Percentiles rank a stretch among this genome's conserved stretches.
phyloP scores from a whole-genome alignment of 306 rosid genomes.

The Cotoneaster glaucophyllus region DNA sequence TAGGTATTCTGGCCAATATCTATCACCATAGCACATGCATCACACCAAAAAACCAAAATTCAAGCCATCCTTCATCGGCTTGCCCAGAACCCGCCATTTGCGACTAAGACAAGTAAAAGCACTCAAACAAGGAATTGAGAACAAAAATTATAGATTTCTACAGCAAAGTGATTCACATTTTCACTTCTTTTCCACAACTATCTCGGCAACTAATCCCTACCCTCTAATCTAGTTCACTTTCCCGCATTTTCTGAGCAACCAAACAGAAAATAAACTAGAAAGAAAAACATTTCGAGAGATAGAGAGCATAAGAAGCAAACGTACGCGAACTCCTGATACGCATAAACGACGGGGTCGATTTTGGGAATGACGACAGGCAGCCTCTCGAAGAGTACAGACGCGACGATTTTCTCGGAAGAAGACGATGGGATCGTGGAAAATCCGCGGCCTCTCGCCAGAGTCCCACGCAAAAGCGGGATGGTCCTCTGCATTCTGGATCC shows the following conservation, averaged over 20 bases:
- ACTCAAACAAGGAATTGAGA: background rate
- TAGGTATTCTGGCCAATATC: background rate
- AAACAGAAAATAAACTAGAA: background rate
- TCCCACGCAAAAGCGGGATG: slow-evolving; percentile 24
- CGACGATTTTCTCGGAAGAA: slow-evolving; percentile 56
- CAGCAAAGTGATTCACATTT: background rate
- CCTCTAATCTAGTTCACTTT: background rate
- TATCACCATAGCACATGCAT: background rate
- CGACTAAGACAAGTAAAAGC: background rate
- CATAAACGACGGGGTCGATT: slow-evolving; percentile 79
- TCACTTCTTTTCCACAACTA: background rate
- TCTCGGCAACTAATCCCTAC: background rate
- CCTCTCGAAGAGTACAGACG: slow-evolving; percentile 90
- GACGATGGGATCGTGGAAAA: slow-evolving; percentile 36
- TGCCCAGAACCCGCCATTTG: background rate
- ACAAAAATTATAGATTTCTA: no score
- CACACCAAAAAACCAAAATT: background rate
- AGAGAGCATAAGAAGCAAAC: slow-evolving; percentile 10
- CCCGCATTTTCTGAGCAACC: background rate
- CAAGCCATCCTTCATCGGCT: background rate
- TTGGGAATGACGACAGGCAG: slow-evolving; percentile 83
- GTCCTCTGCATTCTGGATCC: slow-evolving; percentile 52
- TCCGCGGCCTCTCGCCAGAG: slow-evolving; percentile 38
- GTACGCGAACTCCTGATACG: slow-evolving; percentile 89
- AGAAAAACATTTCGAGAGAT: background rate